Evolutionary conservation across 225 moss, liverwort and hornwort species (phyloP).

Genomic region (Neckera pumila): DNA sequence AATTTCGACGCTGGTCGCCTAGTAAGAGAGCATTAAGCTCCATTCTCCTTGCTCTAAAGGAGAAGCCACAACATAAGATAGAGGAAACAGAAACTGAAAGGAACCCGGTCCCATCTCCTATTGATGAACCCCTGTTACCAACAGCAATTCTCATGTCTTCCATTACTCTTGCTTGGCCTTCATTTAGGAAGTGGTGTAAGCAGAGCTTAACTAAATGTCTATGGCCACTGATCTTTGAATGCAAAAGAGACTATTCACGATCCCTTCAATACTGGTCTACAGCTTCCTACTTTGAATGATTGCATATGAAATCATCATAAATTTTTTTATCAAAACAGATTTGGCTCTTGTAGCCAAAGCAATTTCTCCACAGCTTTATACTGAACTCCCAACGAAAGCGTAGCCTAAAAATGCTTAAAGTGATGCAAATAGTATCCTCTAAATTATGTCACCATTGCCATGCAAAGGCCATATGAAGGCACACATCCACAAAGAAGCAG

Average conservation of each 20-base stretch:
- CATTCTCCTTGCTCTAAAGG: not conserved
- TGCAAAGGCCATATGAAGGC: not conserved
- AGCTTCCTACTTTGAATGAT: not conserved
- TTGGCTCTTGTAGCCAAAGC: not conserved
- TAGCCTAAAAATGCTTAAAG: not conserved
- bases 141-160: not conserved
- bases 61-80: not conserved
- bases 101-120: not conserved
- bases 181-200: not conserved
- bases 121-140: not conserved
- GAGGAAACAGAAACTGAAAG: not conserved
- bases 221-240: not conserved
- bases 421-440: not conserved
- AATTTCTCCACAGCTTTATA: not conserved
- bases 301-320: not conserved
- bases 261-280: not conserved
- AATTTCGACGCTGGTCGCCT: not conserved
- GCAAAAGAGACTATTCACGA: not conserved
- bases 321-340: not conserved
- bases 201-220: not conserved
- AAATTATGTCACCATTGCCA: not conserved
- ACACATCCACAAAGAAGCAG: not conserved
- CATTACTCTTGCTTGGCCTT: not conserved
- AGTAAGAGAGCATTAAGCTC: not conserved
- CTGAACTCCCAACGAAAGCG: not conserved